Evolutionary conservation across 1,284 basidiomycete species (phyloP).

Genomic region (Somion occarium): DNA sequence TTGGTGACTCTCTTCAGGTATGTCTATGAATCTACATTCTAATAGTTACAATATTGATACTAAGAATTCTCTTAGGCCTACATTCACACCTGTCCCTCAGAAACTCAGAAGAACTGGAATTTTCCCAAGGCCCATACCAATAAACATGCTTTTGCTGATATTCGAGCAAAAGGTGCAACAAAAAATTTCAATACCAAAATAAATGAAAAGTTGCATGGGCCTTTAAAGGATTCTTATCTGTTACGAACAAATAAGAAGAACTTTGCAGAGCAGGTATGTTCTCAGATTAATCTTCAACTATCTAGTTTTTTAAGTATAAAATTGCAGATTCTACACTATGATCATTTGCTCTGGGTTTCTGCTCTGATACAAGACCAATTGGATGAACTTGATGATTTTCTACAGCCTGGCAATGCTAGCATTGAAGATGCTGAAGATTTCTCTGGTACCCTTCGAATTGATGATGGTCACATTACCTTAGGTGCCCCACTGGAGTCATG

Average conservation of each 20-base stretch:
- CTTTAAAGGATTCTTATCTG: constrained; percentile 22
- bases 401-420: neutral
- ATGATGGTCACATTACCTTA: neutral
- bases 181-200: constrained; percentile 20
- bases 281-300: neutral
- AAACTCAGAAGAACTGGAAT: constrained; percentile 19
- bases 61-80: neutral
- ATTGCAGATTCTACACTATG: constrained; percentile 13
- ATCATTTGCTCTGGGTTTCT: constrained; percentile 9
- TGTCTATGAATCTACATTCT: neutral
- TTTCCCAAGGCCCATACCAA: constrained; percentile 20
- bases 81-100: neutral
- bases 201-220: constrained; percentile 22
- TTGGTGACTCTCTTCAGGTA: constrained; percentile 6
- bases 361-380: constrained; percentile 10
- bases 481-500: neutral
- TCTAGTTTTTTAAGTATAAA: neutral
- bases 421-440: neutral
- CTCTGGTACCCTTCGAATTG: constrained; percentile 1
- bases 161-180: constrained; percentile 19
- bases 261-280: constrained; percentile 20
- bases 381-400: constrained; percentile 5
- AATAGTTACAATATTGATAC: neutral
- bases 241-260: constrained; percentile 27
- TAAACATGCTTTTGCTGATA: constrained; percentile 19